phyloP scores from a whole-genome alignment of 306 rosid species.

The Prinsepia uniflora region DNA sequence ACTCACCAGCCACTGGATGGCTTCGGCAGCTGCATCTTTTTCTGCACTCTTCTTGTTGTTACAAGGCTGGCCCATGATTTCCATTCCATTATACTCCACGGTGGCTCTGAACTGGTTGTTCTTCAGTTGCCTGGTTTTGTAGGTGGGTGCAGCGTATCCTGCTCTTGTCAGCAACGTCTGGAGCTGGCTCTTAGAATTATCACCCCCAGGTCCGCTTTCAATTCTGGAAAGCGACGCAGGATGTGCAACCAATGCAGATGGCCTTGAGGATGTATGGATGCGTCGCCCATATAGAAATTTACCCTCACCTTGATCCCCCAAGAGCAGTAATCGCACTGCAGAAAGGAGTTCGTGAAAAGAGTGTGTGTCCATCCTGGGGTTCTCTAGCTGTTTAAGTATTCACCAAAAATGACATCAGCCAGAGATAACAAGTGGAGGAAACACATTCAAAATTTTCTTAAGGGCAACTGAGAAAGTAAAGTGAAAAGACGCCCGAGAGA shows the following conservation, averaged over 20 bases:
- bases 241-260: constrained; percentile 34
- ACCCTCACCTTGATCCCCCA: constrained; percentile 57
- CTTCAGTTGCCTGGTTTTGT: constrained; percentile 66
- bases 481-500: not conserved
- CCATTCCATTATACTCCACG: constrained; percentile 76
- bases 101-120: constrained; percentile 60
- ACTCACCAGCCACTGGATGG: constrained; percentile 83
- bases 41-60: constrained; percentile 88
- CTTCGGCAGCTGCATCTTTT: constrained; percentile 95
- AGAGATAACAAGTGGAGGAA: not conserved
- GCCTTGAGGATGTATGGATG: constrained; percentile 44
- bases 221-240: constrained; percentile 61
- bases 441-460: not conserved
- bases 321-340: constrained; percentile 66
- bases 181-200: constrained; percentile 93
- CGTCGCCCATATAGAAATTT: constrained; percentile 67
- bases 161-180: constrained; percentile 88
- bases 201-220: constrained; percentile 99
- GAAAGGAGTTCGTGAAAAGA: constrained; percentile 66
- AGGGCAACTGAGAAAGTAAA: not conserved
- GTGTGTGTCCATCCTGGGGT: constrained; percentile 64
- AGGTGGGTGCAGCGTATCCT: constrained; percentile 67
- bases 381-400: constrained; percentile 52
- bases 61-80: constrained; percentile 79
- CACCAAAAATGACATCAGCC: constrained; percentile 14